Percentiles rank a stretch among this genome's conserved stretches.
These are phyloP conservation scores for Pseudogymnoascus sp. DNA, from an alignment of 2,329 filamentous ascomycete genomes.

Conservation along the genomic window DNA sequence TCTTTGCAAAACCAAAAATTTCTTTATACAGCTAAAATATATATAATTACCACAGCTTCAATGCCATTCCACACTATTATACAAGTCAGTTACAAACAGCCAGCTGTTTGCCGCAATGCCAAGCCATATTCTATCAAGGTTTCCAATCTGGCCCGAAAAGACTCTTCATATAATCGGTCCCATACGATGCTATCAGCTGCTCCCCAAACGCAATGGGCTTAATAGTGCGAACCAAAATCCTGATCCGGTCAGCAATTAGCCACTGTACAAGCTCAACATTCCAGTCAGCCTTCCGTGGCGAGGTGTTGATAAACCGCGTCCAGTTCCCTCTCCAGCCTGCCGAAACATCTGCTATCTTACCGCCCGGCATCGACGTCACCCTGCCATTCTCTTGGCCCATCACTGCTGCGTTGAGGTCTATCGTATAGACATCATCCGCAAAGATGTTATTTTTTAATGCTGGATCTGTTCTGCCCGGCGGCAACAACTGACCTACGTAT, in stretches of 20 bases:
- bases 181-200: neutral
- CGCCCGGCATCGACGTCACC: neutral
- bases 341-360: neutral
- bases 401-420: slow-evolving; percentile 2
- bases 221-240: neutral
- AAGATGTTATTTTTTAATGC: neutral
- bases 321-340: neutral
- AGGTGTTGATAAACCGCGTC: neutral
- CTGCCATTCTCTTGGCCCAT: neutral
- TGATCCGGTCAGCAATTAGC: neutral
- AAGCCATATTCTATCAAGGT: neutral
- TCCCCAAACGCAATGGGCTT: neutral
- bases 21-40: neutral
- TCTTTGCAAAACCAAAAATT: no score
- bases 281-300: neutral
- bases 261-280: neutral
- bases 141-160: neutral
- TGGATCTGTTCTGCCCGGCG: neutral
- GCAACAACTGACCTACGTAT: neutral
- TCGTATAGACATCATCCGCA: neutral
- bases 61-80: neutral
- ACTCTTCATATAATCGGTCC: neutral
- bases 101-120: neutral
- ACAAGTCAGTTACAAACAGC: neutral
- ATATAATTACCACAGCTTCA: neutral